phyloP scores from a whole-genome alignment of 805 yeast species.

The Myxozyma vanderwaltii region DNA sequence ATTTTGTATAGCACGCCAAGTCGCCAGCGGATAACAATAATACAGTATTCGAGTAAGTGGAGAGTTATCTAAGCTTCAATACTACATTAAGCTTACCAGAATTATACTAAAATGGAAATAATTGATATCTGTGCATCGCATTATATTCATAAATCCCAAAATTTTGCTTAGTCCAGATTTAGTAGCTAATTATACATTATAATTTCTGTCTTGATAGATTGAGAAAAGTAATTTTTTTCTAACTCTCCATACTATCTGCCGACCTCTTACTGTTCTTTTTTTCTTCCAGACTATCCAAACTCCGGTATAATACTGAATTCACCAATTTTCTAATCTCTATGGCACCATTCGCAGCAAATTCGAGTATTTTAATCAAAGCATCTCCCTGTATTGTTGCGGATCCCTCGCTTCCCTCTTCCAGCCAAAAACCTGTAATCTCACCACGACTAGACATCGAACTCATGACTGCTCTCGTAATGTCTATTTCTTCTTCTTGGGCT shows the following conservation, averaged over 20 bases:
- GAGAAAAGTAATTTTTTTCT: neutral
- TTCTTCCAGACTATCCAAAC: neutral
- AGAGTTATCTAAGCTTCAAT: no score
- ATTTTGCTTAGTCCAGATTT: no score
- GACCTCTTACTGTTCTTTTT: conserved; percentile 1
- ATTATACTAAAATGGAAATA: no score
- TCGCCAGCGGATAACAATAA: no score
- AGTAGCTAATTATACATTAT: neutral
- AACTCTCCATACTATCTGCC: conserved; percentile 1
- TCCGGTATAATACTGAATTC: conserved; percentile 48
- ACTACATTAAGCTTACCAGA: no score
- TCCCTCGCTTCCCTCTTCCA: conserved; percentile 45
- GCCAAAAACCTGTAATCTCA: conserved; percentile 59
- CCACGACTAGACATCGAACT: conserved; percentile 55
- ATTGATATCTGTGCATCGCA: no score
- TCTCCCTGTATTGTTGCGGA: conserved; percentile 45
- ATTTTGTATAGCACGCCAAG: no score
- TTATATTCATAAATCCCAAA: no score
- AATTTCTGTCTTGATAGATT: neutral
- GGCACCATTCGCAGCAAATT: conserved; percentile 22
- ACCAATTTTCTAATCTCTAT: conserved; percentile 49
- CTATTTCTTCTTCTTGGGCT: neutral
- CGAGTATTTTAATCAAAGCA: conserved; percentile 1
- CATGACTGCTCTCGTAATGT: conserved; percentile 41
- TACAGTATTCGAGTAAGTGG: no score